Conservation (phyloP, 176 grass and related monocot genomes). For the Hsuehochloa calcarea region DNA sequence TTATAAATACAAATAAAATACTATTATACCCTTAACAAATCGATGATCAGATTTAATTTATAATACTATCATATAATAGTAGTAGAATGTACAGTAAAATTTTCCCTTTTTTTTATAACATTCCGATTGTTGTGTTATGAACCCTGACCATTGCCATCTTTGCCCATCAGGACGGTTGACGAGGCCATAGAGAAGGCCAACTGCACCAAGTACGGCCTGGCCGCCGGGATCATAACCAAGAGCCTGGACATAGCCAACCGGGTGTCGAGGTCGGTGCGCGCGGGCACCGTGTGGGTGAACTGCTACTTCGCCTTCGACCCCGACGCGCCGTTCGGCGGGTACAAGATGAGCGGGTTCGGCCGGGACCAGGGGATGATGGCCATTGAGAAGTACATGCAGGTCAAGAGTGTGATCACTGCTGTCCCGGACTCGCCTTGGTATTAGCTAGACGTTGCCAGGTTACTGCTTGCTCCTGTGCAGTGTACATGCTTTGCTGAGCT, state of each 20-base stretch:
- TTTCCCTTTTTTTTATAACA: not conserved
- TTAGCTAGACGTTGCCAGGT: not conserved
- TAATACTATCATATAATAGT: too few species aligned
- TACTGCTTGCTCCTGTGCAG: not conserved
- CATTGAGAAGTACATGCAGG: conserved; percentile 75
- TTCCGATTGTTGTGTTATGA: not conserved
- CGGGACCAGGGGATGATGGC: conserved; percentile 72
- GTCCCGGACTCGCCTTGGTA: conserved; percentile 77
- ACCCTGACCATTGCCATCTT: not conserved
- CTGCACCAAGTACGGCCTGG: conserved; percentile 69
- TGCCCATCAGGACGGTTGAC: conserved; percentile 48
- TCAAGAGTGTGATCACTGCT: conserved; percentile 76
- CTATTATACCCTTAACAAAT: too few species aligned
- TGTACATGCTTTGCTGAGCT: not conserved
- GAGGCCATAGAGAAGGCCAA: conserved; percentile 82
- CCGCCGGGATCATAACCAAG: conserved; percentile 69
- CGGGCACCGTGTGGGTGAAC: conserved; percentile 79
- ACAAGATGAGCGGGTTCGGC: conserved; percentile 89
- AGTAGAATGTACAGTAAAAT: too few species aligned
- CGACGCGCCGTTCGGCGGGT: conserved; percentile 72
- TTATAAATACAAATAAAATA: too few species aligned
- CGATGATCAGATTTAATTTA: too few species aligned
- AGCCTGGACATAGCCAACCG: conserved; percentile 60
- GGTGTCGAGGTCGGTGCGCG: conserved; percentile 69
- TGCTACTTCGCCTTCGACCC: conserved; percentile 85